Conservation (phyloP, 306 rosid genomes). For the Ceratonia siliqua region DNA sequence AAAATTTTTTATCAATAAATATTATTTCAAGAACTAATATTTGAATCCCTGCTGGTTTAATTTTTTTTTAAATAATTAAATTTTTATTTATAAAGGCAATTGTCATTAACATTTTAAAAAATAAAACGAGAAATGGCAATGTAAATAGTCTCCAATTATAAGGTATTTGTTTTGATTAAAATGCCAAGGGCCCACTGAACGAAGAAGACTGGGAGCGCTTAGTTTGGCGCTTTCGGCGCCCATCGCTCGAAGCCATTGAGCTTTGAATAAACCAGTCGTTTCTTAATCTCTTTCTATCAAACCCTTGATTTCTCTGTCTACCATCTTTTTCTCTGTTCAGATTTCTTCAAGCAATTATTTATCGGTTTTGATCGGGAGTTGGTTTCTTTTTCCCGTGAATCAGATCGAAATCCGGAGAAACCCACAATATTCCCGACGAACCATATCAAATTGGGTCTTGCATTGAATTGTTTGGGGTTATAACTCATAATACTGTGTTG, state of each 20-base stretch:
- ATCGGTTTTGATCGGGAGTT: neutral
- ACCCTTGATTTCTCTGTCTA: constrained; percentile 27
- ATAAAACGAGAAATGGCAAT: constrained; percentile 29
- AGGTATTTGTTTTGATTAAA: neutral
- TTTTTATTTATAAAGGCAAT: too few species aligned
- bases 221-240: constrained; percentile 64
- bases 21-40: too few species aligned
- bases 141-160: constrained; percentile 6
- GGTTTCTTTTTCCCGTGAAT: constrained; percentile 10
- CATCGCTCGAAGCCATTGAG: constrained; percentile 30
- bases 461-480: neutral
- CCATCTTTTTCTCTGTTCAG: neutral
- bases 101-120: too few species aligned
- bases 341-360: constrained; percentile 3
- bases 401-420: constrained; percentile 38
- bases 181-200: neutral
- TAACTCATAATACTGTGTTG: neutral
- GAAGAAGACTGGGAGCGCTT: constrained; percentile 31
- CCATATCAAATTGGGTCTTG: constrained; percentile 1
- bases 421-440: neutral
- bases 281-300: neutral
- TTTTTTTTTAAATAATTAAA: too few species aligned
- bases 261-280: constrained; percentile 36
- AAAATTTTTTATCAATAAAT: too few species aligned
- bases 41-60: too few species aligned